Base-by-base conservation (phyloP, 2,329 filamentous ascomycete species). In the Dactylellina cionopaga region DNA sequence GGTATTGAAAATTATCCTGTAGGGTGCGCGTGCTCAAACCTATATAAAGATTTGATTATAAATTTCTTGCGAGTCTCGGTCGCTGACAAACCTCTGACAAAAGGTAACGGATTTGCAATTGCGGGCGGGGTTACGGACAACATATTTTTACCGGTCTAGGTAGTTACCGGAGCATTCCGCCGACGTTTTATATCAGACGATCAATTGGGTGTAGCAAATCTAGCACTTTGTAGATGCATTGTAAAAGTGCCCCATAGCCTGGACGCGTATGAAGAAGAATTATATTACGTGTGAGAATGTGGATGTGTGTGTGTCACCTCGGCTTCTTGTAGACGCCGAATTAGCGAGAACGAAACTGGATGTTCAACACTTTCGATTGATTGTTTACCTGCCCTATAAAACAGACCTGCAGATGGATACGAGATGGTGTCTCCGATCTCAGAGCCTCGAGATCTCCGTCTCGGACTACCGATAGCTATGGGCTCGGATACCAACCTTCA, bases 391-490 rank as follows among this genome's bases (percentile, higher is more conserved):
- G 25, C 33, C 41, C 31, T 19, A 24, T 37, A 4, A 43, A 54
- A 49, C 19, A 64, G 13, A 46, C n/a, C 39, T 37, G 59, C 39
- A 47, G 41, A 47, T 55, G 55, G 59, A 55, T 64, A 44, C 25
- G 35, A 35, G 31, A 29, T 46, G 51, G 31, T 56, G 49, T 51
- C 44, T 51, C 66, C 49, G 56, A 71, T 71, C 66, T 71, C 33
- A 56, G 56, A 70, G 56, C 41, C 56, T 64, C 49, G 35, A 63
- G 56, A 71, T 64, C 51, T 70, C 46, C 56, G 65, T 63, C 25
- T 49, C 24, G 31, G 31, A 51, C 31, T 63, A 63, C 58, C 65
- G 58, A 52, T 43, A 64, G 46, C 33, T 55, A 29, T 49, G 52
- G 44, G 54, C 68, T 64, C 56, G 52, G 68, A 72, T 72, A 55